Evolutionary conservation across 192 early-diverging fungal species (phyloP), one percentile per base, ranked within the genome.

Genomic region (Phlyctochytrium bullatum): DNA sequence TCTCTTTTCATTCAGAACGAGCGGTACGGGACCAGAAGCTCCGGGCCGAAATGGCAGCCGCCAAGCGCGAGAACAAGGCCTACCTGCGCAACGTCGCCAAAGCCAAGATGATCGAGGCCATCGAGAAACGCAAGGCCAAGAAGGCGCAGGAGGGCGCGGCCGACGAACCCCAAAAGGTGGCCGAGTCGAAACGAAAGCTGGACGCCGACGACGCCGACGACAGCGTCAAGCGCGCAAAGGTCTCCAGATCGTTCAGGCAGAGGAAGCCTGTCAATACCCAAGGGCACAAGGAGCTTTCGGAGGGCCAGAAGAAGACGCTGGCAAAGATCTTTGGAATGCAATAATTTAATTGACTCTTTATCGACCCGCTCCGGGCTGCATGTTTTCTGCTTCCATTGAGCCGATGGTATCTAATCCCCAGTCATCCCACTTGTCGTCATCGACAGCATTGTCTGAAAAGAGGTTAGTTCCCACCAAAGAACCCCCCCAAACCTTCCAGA

Each of bases 1-100:
- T 14, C 40, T 47, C 40, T 47, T 14, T 47, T 47, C 6, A 47
- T 14, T 47, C n/a, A 47, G 67, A 69, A 33, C 67, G 85, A 61
- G 74, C 54, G 3, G 89, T 91, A 0, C 76, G 89, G 52, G 88
- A 91, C 34, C 92, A 98, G 68, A 80, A 87, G 70, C 72, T 98
- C 52, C 79, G 87, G 69, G 86, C 84, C 3, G 95, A 97, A 75
- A 90, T 94, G 69, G 80, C 74, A 30, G 91, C 93, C 77, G 90
- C 91, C 14, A 88, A 88, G 68, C 78, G 91, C 36, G 96, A 98
- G 67, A 90, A 89, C 58, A 93, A 94, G 73, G 84, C 80, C 2
- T 96, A 94, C 76, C 36, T 94, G 59, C 86, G 80, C 69, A 98
- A 92, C 72, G 95, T 98, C 30, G 90, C 89, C 35, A 86, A 85